Evolutionary conservation across 139 green algal genomes (phyloP).

Genomic region (Tetraselmis striata): DNA sequence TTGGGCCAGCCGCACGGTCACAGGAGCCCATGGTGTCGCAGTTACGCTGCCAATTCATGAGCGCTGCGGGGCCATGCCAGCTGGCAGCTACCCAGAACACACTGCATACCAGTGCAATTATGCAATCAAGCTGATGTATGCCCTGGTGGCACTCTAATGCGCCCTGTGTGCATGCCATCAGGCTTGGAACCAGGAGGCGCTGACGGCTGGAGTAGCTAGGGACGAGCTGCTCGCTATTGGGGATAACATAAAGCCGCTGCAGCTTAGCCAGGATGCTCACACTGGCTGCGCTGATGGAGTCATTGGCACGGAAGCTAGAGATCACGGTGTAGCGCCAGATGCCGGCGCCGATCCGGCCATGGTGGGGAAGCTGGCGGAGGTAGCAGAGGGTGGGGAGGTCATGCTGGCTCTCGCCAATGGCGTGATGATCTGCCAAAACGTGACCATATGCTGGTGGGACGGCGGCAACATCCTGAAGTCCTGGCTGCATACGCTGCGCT

Average conservation of each 20-base stretch:
- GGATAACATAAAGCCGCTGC: neutral
- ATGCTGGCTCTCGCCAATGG: conserved; percentile 43
- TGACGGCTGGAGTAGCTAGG: neutral
- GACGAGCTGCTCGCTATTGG: neutral
- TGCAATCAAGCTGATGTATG: no score
- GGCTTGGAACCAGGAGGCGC: neutral
- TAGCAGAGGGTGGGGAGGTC: conserved; percentile 31
- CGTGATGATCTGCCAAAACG: conserved; percentile 53
- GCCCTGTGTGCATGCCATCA: no score
- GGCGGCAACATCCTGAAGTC: conserved; percentile 44
- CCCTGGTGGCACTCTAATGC: no score
- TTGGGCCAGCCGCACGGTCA: no score
- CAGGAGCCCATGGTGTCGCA: no score
- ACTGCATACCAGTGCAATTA: no score
- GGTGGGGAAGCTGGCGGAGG: conserved; percentile 1
- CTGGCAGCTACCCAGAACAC: no score
- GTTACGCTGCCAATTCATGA: no score
- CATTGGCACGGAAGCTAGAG: neutral
- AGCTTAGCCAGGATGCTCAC: no score
- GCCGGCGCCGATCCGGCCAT: conserved; percentile 22
- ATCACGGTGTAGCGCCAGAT: no score
- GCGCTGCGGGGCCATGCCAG: no score
- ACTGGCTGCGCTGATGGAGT: no score
- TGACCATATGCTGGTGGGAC: conserved; percentile 37
- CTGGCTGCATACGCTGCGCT: conserved; percentile 35